These are phyloP conservation scores for Salix koriyanagi DNA, from an alignment of 345 rosid species.

Conservation along the genomic window DNA sequence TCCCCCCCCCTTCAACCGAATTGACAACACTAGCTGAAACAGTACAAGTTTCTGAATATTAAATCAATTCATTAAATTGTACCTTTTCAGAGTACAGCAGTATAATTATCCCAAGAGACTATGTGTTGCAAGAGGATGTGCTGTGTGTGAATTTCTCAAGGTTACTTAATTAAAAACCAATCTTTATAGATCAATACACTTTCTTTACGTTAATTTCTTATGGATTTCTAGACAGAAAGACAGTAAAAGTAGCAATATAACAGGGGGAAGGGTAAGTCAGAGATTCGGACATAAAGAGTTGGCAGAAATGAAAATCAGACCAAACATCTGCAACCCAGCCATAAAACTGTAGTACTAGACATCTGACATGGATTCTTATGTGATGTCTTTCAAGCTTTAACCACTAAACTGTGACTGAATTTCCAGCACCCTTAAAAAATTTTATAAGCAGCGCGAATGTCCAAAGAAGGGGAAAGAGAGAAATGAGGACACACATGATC, in stretches of 20 bases:
- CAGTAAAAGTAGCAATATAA: constrained; percentile 23
- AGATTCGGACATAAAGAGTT: constrained; percentile 9
- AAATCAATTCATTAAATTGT: background rate
- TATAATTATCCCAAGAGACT: background rate
- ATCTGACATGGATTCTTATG: constrained; percentile 24
- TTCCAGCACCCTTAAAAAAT: constrained; percentile 1
- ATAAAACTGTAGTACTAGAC: background rate
- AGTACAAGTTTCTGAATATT: background rate
- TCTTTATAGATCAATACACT: background rate
- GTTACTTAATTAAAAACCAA: background rate
- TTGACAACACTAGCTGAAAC: constrained; percentile 13
- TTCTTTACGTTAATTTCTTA: background rate
- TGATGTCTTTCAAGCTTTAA: constrained; percentile 20
- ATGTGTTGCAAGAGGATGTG: too few relatives aligned
- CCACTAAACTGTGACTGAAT: background rate
- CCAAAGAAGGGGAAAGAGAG: background rate
- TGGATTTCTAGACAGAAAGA: constrained; percentile 10
- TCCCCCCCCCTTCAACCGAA: constrained; percentile 1
- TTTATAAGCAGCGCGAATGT: background rate
- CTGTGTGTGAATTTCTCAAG: background rate
- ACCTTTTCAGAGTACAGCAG: background rate
- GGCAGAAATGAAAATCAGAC: constrained; percentile 13
- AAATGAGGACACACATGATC: background rate
- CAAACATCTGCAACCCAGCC: constrained; percentile 15
- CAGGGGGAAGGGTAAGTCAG: constrained; percentile 6